These are phyloP conservation scores for Pseudopithomyces maydicus DNA, from an alignment of 2,329 filamentous ascomycete species.

Conservation along the genomic window DNA sequence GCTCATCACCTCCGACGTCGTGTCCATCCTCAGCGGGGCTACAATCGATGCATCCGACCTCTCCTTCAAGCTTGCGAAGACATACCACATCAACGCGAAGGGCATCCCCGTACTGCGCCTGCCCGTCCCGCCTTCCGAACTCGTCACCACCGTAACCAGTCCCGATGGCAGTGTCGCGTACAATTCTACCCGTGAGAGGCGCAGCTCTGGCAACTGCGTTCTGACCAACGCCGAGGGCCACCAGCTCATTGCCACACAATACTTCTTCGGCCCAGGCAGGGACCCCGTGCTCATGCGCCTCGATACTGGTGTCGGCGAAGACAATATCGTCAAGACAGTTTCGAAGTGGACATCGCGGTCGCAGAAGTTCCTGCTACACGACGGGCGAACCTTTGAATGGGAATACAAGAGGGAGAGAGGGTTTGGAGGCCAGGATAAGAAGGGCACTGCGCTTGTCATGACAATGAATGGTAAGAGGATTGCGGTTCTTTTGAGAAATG, in stretches of 20 bases:
- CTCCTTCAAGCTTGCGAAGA: conserved; percentile 50
- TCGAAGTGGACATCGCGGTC: conserved; percentile 55
- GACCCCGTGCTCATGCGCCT: conserved; percentile 55
- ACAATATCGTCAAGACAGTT: conserved; percentile 35
- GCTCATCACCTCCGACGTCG: conserved; percentile 18
- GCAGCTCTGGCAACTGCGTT: conserved; percentile 57
- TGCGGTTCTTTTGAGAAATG: conserved; percentile 48
- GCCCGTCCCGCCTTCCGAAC: conserved; percentile 46
- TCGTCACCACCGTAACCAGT: conserved; percentile 42
- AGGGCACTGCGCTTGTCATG: conserved; percentile 23
- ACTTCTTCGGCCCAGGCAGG: conserved; percentile 61
- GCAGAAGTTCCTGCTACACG: conserved; percentile 53
- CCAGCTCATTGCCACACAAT: conserved; percentile 58
- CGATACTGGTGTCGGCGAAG: conserved; percentile 26
- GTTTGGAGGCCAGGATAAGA: conserved; percentile 19
- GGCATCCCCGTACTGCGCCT: conserved; percentile 54
- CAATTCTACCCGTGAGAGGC: conserved; percentile 56
- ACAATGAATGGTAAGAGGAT: conserved; percentile 27
- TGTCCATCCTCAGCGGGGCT: conserved; percentile 21
- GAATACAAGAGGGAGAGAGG: conserved; percentile 49
- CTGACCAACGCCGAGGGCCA: conserved; percentile 47
- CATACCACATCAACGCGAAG: conserved; percentile 56
- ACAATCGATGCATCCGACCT: conserved; percentile 12
- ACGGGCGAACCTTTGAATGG: conserved; percentile 60
- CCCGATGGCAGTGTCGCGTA: conserved; percentile 53